These are phyloP conservation scores for Saccharomycopsis malanga DNA, from an alignment of 805 yeast genomes.

Conservation along the genomic window DNA sequence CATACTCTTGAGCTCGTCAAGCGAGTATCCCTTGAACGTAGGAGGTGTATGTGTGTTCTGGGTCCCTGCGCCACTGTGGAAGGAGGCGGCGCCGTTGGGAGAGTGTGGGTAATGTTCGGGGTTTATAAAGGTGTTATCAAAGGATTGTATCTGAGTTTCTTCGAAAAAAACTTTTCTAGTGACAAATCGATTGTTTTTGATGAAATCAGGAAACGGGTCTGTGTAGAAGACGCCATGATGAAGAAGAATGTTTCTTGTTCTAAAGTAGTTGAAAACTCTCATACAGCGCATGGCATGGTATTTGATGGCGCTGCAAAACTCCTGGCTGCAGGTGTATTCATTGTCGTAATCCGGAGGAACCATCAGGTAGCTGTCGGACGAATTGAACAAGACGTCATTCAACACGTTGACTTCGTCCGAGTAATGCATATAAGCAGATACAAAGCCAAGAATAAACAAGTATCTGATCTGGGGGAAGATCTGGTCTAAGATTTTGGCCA, in stretches of 20 bases:
- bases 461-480: slow-evolving; percentile 16
- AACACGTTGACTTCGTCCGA: slow-evolving; percentile 14
- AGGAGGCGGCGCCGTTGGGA: background rate
- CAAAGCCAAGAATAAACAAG: slow-evolving; percentile 15
- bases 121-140: slow-evolving; percentile 8
- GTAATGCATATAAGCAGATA: slow-evolving; percentile 5
- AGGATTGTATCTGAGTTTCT: slow-evolving; percentile 10
- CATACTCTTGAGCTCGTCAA: background rate
- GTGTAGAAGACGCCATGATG: slow-evolving; percentile 14
- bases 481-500: slow-evolving; percentile 14
- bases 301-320: background rate
- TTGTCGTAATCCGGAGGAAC: background rate
- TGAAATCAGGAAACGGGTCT: slow-evolving; percentile 5
- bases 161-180: slow-evolving; percentile 3
- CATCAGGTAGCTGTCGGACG: background rate
- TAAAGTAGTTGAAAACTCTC: slow-evolving; percentile 14
- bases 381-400: background rate
- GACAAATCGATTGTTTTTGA: slow-evolving; percentile 5
- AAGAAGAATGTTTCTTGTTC: slow-evolving; percentile 8
- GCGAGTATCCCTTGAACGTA: slow-evolving; percentile 1
- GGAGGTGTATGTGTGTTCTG: background rate
- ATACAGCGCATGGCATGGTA: slow-evolving; percentile 7
- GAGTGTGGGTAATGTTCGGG: slow-evolving; percentile 16
- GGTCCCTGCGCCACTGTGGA: background rate
- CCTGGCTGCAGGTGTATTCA: background rate